phyloP scores from a whole-genome alignment of 139 green algal genomes.

The Chlorella sorokiniana region DNA sequence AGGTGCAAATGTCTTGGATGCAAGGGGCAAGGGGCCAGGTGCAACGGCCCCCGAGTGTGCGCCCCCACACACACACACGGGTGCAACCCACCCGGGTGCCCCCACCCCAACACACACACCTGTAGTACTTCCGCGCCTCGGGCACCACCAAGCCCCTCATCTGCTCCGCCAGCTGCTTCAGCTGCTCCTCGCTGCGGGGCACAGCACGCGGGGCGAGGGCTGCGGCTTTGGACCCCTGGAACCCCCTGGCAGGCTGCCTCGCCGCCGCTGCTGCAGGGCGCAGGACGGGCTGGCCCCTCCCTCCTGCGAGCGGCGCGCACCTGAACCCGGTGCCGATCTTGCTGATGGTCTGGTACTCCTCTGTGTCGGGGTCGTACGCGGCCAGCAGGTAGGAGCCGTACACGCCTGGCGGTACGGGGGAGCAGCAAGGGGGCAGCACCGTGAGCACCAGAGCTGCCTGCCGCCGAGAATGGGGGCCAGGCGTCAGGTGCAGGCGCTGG shows the following conservation, averaged over 20 bases:
- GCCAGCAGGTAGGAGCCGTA: conserved; percentile 95
- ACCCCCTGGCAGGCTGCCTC: too few species aligned
- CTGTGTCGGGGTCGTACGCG: conserved; percentile 83
- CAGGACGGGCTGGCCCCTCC: not conserved
- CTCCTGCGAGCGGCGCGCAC: conserved; percentile 10
- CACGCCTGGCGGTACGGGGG: conserved; percentile 54
- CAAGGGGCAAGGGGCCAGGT: not conserved
- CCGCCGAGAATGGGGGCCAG: not conserved
- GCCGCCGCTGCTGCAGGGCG: not conserved
- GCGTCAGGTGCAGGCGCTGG: too few species aligned
- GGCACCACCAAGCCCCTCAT: conserved; percentile 74
- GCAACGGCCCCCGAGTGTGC: too few species aligned
- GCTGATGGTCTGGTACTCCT: conserved; percentile 91
- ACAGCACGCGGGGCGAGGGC: too few species aligned
- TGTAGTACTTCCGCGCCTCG: conserved; percentile 76
- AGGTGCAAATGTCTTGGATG: not conserved
- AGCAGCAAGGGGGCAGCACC: not conserved
- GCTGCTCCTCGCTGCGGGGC: conserved; percentile 76
- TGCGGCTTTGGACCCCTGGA: too few species aligned
- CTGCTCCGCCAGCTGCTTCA: conserved; percentile 74
- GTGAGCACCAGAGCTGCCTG: not conserved
- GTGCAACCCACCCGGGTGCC: too few species aligned
- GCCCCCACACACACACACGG: too few species aligned
- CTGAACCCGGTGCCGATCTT: conserved; percentile 97
- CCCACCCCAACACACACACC: too few species aligned